These are phyloP conservation scores for Fonsecaea pedrosoi DNA, from an alignment of 2,329 filamentous ascomycete genomes.

Conservation along the genomic window DNA sequence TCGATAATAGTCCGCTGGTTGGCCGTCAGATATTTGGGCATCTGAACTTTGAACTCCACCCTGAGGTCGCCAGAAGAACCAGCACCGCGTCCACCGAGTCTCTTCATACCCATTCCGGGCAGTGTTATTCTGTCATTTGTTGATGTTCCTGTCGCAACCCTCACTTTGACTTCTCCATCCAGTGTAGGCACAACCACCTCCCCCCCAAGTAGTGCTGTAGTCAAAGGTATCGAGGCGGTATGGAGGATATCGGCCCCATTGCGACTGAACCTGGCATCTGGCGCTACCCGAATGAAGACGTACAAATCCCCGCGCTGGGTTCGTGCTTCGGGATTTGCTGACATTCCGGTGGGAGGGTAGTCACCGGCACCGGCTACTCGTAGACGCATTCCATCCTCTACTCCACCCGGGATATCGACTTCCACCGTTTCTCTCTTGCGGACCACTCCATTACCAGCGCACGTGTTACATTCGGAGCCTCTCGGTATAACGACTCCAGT, in stretches of 20 bases:
- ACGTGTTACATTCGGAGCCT: slow-evolving; percentile 80
- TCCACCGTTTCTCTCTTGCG: slow-evolving; percentile 82
- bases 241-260: slow-evolving; percentile 89
- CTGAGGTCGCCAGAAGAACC: slow-evolving; percentile 76
- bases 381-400: slow-evolving; percentile 95
- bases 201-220: slow-evolving; percentile 89
- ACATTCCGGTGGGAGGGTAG: slow-evolving; percentile 76
- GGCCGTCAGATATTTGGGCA: slow-evolving; percentile 90
- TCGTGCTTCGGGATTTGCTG: slow-evolving; percentile 66
- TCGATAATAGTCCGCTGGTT: slow-evolving; percentile 94
- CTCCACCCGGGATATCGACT: slow-evolving; percentile 91
- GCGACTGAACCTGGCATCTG: slow-evolving; percentile 87
- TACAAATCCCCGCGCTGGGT: slow-evolving; percentile 86
- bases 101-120: slow-evolving; percentile 91
- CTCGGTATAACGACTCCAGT: slow-evolving; percentile 76
- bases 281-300: slow-evolving; percentile 85
- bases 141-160: slow-evolving; percentile 86
- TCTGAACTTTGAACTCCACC: slow-evolving; percentile 92
- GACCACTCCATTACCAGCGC: slow-evolving; percentile 81
- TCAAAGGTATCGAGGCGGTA: slow-evolving; percentile 88
- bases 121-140: slow-evolving; percentile 92
- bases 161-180: slow-evolving; percentile 87
- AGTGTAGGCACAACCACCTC: slow-evolving; percentile 89
- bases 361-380: slow-evolving; percentile 87
- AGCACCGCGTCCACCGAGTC: slow-evolving; percentile 71